Base-by-base conservation (phyloP, 2,329 filamentous ascomycete genomes). In the Zymoseptoria tritici region DNA sequence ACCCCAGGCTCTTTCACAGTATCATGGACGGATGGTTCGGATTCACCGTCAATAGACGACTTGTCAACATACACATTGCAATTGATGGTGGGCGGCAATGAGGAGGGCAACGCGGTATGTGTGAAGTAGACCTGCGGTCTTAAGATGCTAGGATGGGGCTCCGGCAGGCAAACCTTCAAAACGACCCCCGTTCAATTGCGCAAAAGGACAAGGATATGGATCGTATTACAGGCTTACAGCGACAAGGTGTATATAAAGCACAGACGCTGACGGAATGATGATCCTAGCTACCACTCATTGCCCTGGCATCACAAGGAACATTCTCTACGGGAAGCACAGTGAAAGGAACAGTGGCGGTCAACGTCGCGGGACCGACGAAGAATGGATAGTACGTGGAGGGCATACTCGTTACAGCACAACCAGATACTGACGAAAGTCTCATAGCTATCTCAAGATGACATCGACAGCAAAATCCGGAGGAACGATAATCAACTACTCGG, bases 51-150 rank as follows among this genome's bases (percentile, higher is more conserved):
- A 2, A 70, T 85, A 42, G 68, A 78, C 7, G 77, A 81, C 59
- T 75, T 86, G 50, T 71, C 74, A 2, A 76, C 77, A 19, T 89
- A 85, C 71, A 76, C 82, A 61, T 72, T 89, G 54, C 82, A 81
- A 64, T 74, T 89, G 21, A 83, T 83, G 67, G 81, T 83, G 6
- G 85, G 85, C 57, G 83, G 84, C 52, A 83, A 86, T 68, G 73
- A 76, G 2, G 75, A 72, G 19, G 74, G 71, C 57, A 74, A 58
- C 60, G 76, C 79, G 75, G 78, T 83, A 72, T 59, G 73, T 63
- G 24, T n/a, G 29, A 24, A 21, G 11, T 9, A 31, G 24, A 50
- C 26, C 26, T 22, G 11, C 29, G 49, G 16, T 49, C 55, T 36
- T 26, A 29, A 24, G 50, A 26, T 29, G 57, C 19, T 36, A 51